Base-by-base conservation (phyloP, 2,329 filamentous ascomycete genomes). In the Dactylellina sp. region DNA sequence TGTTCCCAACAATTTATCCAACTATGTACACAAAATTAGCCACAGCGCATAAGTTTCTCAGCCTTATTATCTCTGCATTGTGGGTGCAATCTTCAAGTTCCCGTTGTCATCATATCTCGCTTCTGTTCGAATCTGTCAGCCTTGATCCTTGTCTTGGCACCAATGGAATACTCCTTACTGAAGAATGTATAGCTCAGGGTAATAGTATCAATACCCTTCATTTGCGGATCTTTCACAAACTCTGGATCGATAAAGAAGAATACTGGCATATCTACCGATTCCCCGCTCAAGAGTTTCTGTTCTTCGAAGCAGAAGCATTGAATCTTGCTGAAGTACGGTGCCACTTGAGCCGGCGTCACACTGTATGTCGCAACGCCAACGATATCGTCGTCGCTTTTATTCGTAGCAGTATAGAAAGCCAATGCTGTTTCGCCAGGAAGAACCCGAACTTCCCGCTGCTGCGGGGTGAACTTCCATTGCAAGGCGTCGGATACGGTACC, bases 191-290 rank as follows among this genome's bases (percentile, higher is more conserved):
- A 99, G 78, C 90, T 96, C 79, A 99, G 82, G 35, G 95, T 99
- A 63, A 99, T 93, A 1, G 93, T 97, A 83, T 97, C 92, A 75
- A 99, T 92, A 0, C 91, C 91, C 82, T 87, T 91, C 94, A 97
- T 98, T 76, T 91, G 93, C 57, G 94, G 84, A 81, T 99, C 95
- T 78, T 91, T 93, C 71, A 94, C 85, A 83, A 99, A 89, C 80
- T 98, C 95, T 0, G 95, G 95, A 80, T 99, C 95, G 77, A 99
- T 91, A 82, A 98, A 99, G 83, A 99, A 99, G 82, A 99, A 99
- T 0, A 99, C 96, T 0, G 95, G 96, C 96, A 99, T 99, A 81
- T 99, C 95, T 61, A 99, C 95, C 47, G 93, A 95, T 85, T 99
- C 96, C 47, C 94, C 93, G 4, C 93, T 93, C 80, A 95, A 94